Evolutionary conservation across 352 stramenopile genomes (phyloP).

Genomic region (Pythium vanterpoolii): DNA sequence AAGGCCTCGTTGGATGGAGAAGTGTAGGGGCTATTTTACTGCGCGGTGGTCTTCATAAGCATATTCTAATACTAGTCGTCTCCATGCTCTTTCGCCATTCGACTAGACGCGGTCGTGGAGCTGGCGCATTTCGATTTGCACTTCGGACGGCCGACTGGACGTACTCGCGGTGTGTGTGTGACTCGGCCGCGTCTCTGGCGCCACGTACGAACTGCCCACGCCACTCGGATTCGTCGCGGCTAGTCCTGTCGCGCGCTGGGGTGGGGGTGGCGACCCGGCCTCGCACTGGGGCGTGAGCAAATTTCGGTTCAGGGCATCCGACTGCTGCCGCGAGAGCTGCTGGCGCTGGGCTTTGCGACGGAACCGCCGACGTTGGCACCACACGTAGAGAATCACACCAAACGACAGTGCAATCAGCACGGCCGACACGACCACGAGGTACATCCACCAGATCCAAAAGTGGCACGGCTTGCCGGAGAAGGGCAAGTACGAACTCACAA

Average conservation of each 20-base stretch:
- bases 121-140: conserved; percentile 15
- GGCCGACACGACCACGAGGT: conserved; percentile 61
- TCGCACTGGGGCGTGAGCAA: conserved; percentile 35
- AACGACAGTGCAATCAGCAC: conserved; percentile 54
- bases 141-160: conserved; percentile 17
- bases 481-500: conserved; percentile 60
- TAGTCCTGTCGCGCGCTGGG: background rate
- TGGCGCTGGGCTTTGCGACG: conserved; percentile 36
- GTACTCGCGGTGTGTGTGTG: conserved; percentile 10
- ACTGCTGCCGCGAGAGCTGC: conserved; percentile 37
- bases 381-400: conserved; percentile 47
- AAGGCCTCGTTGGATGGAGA: too few relatives aligned
- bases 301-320: conserved; percentile 38
- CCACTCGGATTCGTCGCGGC: background rate
- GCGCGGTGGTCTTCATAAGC: too few relatives aligned
- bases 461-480: conserved; percentile 71
- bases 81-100: too few relatives aligned
- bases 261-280: conserved; percentile 10
- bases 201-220: background rate
- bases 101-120: conserved; percentile 4
- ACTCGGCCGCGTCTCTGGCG: background rate
- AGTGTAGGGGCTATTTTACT: too few relatives aligned
- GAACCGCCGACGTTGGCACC: conserved; percentile 47
- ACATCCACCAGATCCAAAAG: conserved; percentile 90
- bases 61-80: too few relatives aligned